phyloP scores from a whole-genome alignment of 2,329 filamentous ascomycete species.

The Xylogone sp. region DNA sequence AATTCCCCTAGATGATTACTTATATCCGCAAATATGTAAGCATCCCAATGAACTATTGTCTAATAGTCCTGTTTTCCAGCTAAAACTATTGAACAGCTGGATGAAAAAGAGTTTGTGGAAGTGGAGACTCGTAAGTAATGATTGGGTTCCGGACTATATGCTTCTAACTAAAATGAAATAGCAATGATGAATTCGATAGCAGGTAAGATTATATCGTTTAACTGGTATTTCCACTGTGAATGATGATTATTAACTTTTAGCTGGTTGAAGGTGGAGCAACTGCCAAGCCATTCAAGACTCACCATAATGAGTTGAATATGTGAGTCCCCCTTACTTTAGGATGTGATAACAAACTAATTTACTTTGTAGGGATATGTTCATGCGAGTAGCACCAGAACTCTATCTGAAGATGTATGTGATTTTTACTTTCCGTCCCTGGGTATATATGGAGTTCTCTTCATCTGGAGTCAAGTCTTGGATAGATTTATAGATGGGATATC shows the following conservation, averaged over 20 bases:
- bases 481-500: neutral
- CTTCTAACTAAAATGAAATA: neutral
- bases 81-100: constrained; percentile 75
- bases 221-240: no score
- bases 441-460: neutral
- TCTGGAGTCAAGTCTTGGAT: neutral
- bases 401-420: constrained; percentile 79
- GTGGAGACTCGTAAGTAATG: constrained; percentile 68
- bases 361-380: constrained; percentile 65
- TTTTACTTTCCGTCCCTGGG: constrained; percentile 30
- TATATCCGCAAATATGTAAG: constrained; percentile 64
- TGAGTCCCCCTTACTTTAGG: neutral
- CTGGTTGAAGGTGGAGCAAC: constrained; percentile 96
- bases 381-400: constrained; percentile 91
- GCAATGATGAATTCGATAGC: constrained; percentile 95
- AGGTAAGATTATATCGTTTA: no score
- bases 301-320: constrained; percentile 95
- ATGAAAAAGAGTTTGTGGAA: constrained; percentile 83
- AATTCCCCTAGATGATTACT: constrained; percentile 62
- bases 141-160: neutral
- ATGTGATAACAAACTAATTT: neutral
- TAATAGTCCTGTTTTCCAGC: no score
- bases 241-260: no score
- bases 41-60: neutral
- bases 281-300: constrained; percentile 88